Conservation (phyloP, 2,329 filamentous ascomycete genomes). For the Cladosporium sp. region DNA sequence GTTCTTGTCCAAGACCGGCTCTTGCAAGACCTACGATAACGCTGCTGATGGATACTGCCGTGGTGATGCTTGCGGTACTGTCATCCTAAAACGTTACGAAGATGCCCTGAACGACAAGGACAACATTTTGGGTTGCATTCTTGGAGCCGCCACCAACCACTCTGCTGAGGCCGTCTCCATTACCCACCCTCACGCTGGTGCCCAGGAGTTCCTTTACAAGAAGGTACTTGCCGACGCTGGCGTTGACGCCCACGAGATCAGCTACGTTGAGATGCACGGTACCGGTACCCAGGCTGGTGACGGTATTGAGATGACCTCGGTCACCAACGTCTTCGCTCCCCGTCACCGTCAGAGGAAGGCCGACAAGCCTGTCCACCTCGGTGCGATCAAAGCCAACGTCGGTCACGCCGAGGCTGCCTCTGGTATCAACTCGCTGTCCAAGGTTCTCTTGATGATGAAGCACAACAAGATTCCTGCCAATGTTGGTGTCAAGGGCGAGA, state of each 20-base stretch:
- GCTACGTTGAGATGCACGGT: constrained; percentile 87
- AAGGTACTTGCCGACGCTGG: constrained; percentile 71
- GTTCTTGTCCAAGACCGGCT: constrained; percentile 74
- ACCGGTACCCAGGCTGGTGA: constrained; percentile 87
- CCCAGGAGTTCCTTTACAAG: constrained; percentile 71
- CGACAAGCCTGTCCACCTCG: constrained; percentile 53
- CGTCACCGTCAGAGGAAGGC: constrained; percentile 50
- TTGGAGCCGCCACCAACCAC: constrained; percentile 76
- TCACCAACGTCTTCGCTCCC: constrained; percentile 64
- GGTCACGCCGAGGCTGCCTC: constrained; percentile 57
- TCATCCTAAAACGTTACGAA: constrained; percentile 76
- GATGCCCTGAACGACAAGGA: constrained; percentile 77
- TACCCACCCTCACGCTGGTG: constrained; percentile 76
- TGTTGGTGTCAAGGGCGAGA: constrained; percentile 56
- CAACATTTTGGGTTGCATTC: constrained; percentile 69
- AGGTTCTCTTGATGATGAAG: constrained; percentile 56
- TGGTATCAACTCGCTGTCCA: constrained; percentile 55
- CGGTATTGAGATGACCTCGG: constrained; percentile 76
- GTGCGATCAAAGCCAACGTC: constrained; percentile 57
- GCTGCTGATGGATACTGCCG: constrained; percentile 81
- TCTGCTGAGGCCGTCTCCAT: constrained; percentile 80
- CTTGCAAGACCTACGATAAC: constrained; percentile 79
- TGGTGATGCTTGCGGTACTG: constrained; percentile 71
- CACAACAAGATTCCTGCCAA: constrained; percentile 56
- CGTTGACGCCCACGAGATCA: constrained; percentile 73